These are phyloP conservation scores for Neurospora sp. DNA, from an alignment of 2,329 filamentous ascomycete genomes.

Conservation along the genomic window DNA sequence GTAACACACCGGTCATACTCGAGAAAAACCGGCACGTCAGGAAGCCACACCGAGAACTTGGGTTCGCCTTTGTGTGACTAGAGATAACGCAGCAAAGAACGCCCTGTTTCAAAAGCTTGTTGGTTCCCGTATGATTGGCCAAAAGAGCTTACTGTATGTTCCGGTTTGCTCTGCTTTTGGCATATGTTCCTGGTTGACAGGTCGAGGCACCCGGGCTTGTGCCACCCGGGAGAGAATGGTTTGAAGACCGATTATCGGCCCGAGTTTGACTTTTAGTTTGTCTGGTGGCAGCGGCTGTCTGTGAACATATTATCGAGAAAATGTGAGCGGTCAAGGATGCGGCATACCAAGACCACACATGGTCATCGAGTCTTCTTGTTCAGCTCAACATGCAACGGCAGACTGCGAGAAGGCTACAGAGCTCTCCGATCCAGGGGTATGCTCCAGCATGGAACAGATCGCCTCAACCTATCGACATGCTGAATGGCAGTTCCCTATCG, in stretches of 20 bases:
- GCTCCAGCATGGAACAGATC: not conserved
- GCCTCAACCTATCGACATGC: not conserved
- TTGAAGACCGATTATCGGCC: not conserved
- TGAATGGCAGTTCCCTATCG: not conserved
- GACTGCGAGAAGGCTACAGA: not conserved
- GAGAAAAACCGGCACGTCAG: not conserved
- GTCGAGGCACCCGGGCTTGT: not conserved
- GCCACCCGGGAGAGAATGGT: not conserved
- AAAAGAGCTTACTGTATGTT: not conserved
- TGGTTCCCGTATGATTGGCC: not conserved
- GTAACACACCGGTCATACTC: not conserved
- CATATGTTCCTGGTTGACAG: not conserved
- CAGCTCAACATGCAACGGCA: not conserved
- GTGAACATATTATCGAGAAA: not conserved
- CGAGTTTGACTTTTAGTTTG: not conserved
- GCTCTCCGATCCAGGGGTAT: slow-evolving; percentile 3
- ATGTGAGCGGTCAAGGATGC: not conserved
- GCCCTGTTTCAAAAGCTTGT: not conserved
- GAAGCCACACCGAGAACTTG: not conserved
- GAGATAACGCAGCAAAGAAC: not conserved
- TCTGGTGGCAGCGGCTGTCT: not conserved
- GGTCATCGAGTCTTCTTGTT: not conserved
- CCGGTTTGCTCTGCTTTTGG: not conserved
- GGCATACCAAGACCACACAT: not conserved
- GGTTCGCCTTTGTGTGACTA: not conserved